Base-by-base conservation (phyloP, 495 filamentous ascomycete species). In the Aspergillus panamensis region DNA sequence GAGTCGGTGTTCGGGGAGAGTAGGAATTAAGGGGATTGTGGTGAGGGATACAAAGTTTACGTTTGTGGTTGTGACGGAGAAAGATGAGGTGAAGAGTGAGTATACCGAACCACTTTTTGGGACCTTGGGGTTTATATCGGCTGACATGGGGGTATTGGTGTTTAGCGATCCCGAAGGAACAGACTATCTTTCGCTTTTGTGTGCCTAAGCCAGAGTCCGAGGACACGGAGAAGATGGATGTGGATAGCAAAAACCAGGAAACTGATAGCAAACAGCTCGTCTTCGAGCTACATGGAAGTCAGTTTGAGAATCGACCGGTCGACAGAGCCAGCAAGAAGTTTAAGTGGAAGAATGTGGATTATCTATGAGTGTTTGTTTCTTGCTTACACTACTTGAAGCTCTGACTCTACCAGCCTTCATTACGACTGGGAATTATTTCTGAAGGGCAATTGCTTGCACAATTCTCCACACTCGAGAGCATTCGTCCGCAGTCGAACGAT, bases 301-400 rank as follows among this genome's bases (percentile, higher is more conserved):
- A 93, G 63, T 94, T 97, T 66, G 80, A 88, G 78, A 87, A 84
- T 63, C 81, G 90, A 30, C 84, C 93, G 9, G 85, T 88, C 7
- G 92, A 97, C 65, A 77, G 94, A 35, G 90, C 88, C 31, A 92
- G 87, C 60, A 93, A 87, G 76, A 96, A 97, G 73, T 93, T 96
- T 72, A 96, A 94, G 72, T 74, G 75, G 63, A 85, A 86, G 63
- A 88, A 86, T 58, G 72, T 87, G 16, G 80, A 83, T 40, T 85
- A 87, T 63, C 69, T 95, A 16, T 95, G 68, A 82, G 9, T n/a
- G 2, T 6, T 31, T 43, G 29, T 17, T 14, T 21, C 12, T 37
- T 19, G 19, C n/a, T 42, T 6, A 31, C 9, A 6, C 6, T 31
- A 13, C n/a, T 47, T 45, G 3, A 13, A 19, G 31, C 9, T 19